phyloP scores from a whole-genome alignment of 441 rosid genomes.

The Gossypium davidsonii region DNA sequence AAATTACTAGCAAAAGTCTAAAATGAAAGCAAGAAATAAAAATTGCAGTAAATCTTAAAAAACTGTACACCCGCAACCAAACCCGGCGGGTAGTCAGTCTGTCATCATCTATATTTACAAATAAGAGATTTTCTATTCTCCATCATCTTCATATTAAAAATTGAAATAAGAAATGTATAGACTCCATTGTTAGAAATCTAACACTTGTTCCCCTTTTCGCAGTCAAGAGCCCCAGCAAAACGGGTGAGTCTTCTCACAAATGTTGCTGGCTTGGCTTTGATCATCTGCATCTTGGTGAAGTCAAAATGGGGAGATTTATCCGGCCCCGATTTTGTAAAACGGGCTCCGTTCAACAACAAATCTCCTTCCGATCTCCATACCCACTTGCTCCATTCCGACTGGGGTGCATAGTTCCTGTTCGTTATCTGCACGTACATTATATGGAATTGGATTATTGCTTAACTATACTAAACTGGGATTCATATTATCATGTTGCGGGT shows the following conservation, averaged over 20 bases:
- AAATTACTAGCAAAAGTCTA: no score
- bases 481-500: not conserved
- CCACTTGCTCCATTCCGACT: not conserved
- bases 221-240: conserved; percentile 43
- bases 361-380: conserved; percentile 28
- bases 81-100: not conserved
- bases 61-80: not conserved
- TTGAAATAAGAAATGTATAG: not conserved
- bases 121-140: not conserved
- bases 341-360: conserved; percentile 43
- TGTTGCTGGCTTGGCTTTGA: conserved; percentile 38
- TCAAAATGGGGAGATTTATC: not conserved
- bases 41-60: not conserved
- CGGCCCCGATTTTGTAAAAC: conserved; percentile 28
- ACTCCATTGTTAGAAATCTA: not conserved
- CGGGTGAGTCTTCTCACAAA: conserved; percentile 33
- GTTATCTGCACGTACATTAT: not conserved
- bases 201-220: conserved; percentile 19
- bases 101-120: not conserved
- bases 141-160: not conserved
- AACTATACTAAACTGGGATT: no score
- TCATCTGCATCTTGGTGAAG: conserved; percentile 26
- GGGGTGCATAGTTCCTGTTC: not conserved
- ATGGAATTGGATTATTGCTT: no score
- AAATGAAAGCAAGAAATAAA: not conserved